Conservation (phyloP, 306 rosid genomes). For the Heteromeles arbutifolia region DNA sequence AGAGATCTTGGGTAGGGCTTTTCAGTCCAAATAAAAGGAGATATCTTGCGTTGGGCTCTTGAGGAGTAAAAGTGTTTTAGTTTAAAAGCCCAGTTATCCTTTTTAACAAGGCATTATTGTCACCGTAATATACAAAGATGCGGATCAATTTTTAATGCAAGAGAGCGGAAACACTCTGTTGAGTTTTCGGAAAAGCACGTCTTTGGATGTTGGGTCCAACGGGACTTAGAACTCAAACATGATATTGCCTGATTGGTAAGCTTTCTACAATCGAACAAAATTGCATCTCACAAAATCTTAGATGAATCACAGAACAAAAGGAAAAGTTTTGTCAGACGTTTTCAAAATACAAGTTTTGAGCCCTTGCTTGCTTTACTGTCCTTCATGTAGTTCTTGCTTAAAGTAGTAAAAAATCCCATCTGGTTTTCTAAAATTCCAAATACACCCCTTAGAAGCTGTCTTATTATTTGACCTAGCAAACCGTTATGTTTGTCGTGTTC, state of each 20-base stretch:
- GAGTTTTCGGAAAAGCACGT: not conserved
- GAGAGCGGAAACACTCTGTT: not conserved
- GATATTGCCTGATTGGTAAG: too few species aligned
- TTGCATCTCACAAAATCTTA: not conserved
- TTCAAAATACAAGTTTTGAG: not conserved
- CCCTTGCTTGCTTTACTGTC: constrained; percentile 2
- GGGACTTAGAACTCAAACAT: not conserved
- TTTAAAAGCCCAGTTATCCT: too few species aligned
- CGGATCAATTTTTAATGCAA: not conserved
- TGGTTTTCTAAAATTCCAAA: not conserved
- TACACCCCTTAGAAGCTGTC: not conserved
- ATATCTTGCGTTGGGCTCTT: not conserved
- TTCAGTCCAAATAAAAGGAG: not conserved
- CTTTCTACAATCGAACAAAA: too few species aligned
- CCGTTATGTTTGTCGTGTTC: too few species aligned
- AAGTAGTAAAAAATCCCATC: not conserved
- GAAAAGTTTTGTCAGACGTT: not conserved
- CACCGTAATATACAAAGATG: not conserved
- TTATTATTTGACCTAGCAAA: too few species aligned
- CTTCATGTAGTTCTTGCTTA: not conserved
- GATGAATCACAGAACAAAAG: not conserved
- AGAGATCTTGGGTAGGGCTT: too few species aligned
- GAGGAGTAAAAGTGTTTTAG: too few species aligned
- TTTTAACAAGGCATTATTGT: not conserved
- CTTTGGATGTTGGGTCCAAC: not conserved